Evolutionary conservation across 108 stramenopile species (phyloP).

Genomic region (Thalassiosira profunda): DNA sequence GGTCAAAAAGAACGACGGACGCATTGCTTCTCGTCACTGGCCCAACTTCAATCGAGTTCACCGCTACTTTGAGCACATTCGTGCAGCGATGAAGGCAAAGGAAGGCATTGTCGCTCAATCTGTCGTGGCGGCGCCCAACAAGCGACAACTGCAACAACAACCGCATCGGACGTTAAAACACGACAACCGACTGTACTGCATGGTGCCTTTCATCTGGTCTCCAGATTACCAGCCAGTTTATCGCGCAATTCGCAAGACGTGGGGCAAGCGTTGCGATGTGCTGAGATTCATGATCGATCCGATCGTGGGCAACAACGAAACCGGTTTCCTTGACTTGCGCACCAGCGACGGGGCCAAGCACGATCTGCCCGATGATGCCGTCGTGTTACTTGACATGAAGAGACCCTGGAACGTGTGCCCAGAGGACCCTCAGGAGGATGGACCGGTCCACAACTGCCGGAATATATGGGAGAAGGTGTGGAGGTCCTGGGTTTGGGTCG

Average conservation of each 20-base stretch:
- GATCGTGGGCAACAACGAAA: constrained; percentile 19
- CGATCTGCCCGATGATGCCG: constrained; percentile 20
- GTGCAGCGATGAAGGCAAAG: constrained; percentile 30
- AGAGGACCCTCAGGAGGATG: not conserved
- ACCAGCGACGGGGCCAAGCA: constrained; percentile 3
- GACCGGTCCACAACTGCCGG: constrained; percentile 19
- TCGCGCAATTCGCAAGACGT: constrained; percentile 27
- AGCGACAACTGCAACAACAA: not conserved
- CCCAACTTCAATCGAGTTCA: not conserved
- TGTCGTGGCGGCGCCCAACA: not conserved
- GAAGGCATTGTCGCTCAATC: too few relatives aligned
- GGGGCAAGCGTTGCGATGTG: constrained; percentile 36
- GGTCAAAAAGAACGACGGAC: not conserved
- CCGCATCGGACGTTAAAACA: not conserved
- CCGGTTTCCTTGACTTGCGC: constrained; percentile 19
- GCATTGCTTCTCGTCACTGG: constrained; percentile 1
- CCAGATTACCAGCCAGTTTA: constrained; percentile 18
- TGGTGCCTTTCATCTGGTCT: constrained; percentile 45
- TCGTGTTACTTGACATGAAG: constrained; percentile 15
- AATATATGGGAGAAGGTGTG: constrained; percentile 49
- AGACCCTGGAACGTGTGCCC: constrained; percentile 32
- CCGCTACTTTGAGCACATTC: constrained; percentile 26
- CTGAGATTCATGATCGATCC: constrained; percentile 40
- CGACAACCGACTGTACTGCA: constrained; percentile 34
- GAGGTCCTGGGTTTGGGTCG: constrained; percentile 37